A percentile compares a stretch with the other conserved stretches of the same genome.
Conservation (phyloP, 2,329 filamentous ascomycete species). For the Whalleya microplaca region DNA sequence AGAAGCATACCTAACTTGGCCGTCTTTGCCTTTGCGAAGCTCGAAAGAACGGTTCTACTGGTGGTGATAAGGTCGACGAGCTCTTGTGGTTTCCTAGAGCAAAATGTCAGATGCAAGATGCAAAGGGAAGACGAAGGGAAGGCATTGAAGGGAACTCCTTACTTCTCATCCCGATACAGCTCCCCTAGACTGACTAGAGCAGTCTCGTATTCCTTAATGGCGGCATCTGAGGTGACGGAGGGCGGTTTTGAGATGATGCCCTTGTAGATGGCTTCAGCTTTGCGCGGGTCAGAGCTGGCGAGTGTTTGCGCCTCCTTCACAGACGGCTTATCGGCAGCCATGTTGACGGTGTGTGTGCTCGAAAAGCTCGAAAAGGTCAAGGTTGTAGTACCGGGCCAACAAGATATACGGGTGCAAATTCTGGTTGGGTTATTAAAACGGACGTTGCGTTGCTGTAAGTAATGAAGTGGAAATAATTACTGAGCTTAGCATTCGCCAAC, state of each 20-base stretch:
- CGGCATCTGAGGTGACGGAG: slow-evolving; percentile 79
- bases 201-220: slow-evolving; percentile 88
- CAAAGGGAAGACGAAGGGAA: not conserved
- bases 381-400: not conserved
- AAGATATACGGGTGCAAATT: not conserved
- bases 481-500: not conserved
- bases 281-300: slow-evolving; percentile 76
- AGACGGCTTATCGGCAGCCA: slow-evolving; percentile 38
- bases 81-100: slow-evolving; percentile 72
- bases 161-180: slow-evolving; percentile 89
- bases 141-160: slow-evolving; percentile 40
- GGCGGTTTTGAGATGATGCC: slow-evolving; percentile 86
- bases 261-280: slow-evolving; percentile 88
- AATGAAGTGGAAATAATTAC: too few relatives aligned
- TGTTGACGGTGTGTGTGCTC: slow-evolving; percentile 21
- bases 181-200: slow-evolving; percentile 88
- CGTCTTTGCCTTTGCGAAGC: slow-evolving; percentile 98
- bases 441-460: not conserved
- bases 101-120: slow-evolving; percentile 32
- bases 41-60: slow-evolving; percentile 88
- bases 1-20: slow-evolving; percentile 82
- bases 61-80: slow-evolving; percentile 88
- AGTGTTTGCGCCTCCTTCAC: slow-evolving; percentile 89
- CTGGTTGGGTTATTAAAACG: not conserved
- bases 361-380: slow-evolving; percentile 6